Base-by-base conservation (phyloP, 2,329 filamentous ascomycete species). In the Colletotrichum brevisporum region DNA sequence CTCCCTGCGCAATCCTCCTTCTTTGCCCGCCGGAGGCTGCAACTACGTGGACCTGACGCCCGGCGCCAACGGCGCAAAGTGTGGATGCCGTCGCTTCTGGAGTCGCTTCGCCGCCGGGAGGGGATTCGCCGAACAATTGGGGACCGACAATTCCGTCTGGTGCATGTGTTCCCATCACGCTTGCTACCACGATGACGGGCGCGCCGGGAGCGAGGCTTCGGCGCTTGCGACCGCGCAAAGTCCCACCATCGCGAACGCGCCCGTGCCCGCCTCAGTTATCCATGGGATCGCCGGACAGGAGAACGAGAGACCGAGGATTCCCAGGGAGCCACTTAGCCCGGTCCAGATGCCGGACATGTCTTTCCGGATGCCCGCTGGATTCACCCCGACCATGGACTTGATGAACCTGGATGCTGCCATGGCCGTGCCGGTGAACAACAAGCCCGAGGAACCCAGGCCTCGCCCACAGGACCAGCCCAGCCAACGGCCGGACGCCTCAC, bases 141-240 rank as follows among this genome's bases (percentile, higher is more conserved):
- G 75, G 58, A 69, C 76, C 47, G 83, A 84, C 61, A 83, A 88
- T 74, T 74, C 80, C 31, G 80, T 81, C 69, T 88, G 84, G 82
- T 90, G 88, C 78, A 89, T 90, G 88, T 90, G 88, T 74, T 86
- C 85, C 60, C 88, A 90, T 73, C 88, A 90, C 77, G 88, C 88
- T 61, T 90, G 88, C 76, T 90, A 83, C 70, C 88, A 90, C 70
- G 88, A 89, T 75, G 83, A 89, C 73, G 78, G 76, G 43, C 74
- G 31, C 78, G 77, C 64, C 70, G 77, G 54, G 66, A 68, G 71
- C 57, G 78, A 79, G 66, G 60, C 69, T 1, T 73, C 74, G 3
- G 69, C 68, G 43, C 18, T 68, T 9, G 39, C 59, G 47, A 18
- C 71, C 9, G 45, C 59, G 51, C 39, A 41, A 12, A 53, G 57